Evolutionary conservation across 768 basidiomycete genomes (phyloP), one percentile per base, ranked within the genome.

Genomic region (Panus rudis): DNA sequence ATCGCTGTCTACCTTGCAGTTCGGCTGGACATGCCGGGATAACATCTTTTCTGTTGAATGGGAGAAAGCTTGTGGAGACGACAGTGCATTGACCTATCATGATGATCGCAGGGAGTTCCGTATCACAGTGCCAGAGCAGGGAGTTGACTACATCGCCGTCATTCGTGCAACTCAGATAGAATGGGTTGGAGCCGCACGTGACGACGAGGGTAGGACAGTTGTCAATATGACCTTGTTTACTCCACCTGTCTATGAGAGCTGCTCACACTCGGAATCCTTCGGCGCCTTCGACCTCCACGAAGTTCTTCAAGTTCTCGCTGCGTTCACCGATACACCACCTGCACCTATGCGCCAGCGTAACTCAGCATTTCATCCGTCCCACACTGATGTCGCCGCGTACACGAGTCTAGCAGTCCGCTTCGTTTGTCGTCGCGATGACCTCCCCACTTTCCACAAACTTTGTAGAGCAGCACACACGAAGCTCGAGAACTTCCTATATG

Each of bases 21-120:
- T 79, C 49, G 73, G 76, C 13, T 79, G 77, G 79, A 62, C 67
- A 50, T 79, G 78, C 47, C 68, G 78, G 17, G 77, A 79, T 52
- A 56, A 61, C 4, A 63, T 67, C 0, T 69, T 75, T 46, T 84
- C 81, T n/a, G 58, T 72, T 32, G 79, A 82, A 56, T 78, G 74
- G 69, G 74, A 78, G 58, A 55, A 61, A 19, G 4, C 25, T 7
- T 63, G 56, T 39, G 31, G 34, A 34, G 43, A 43, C 4, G 24
- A 42, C 23, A 63, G 65, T 25, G 27, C 38, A 14, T 50, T 78
- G 25, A 40, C 43, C 28, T 77, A 55, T 43, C 46, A 67, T 39
- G 56, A 68, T 2, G 69, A 77, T 30, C 64, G 66, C 39, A 61
- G 76, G 42, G 71, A 78, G 52, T 54, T 79, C n/a, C 66, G 68